Conservation (phyloP, 2,329 filamentous ascomycete species). For the Verticillium nubilum region DNA sequence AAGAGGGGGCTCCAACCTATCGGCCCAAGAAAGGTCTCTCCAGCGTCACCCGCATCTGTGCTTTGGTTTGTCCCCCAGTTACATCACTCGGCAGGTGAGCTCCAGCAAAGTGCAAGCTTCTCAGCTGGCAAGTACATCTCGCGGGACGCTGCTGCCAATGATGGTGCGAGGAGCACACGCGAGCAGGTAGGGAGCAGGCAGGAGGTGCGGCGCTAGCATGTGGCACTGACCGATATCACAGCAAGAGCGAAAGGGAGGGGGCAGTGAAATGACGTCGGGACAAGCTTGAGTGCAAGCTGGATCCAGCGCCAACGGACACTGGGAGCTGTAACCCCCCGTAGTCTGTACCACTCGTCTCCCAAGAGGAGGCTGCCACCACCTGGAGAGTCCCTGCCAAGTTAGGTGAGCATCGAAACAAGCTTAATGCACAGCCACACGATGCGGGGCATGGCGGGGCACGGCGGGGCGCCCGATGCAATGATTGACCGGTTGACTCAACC, state of each 20-base stretch:
- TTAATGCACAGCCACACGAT: not conserved
- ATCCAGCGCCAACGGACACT: not conserved
- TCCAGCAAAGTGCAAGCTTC: not conserved
- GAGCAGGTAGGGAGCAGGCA: not conserved
- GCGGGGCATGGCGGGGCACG: not conserved
- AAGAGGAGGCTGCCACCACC: not conserved
- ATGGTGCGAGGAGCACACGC: not conserved
- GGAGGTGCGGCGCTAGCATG: not conserved
- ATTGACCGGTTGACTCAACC: conserved; percentile 2
- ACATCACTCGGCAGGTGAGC: not conserved
- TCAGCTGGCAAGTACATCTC: not conserved
- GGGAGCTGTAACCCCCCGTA: not conserved
- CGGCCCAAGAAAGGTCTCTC: not conserved
- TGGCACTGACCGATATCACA: not conserved
- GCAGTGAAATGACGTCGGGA: not conserved
- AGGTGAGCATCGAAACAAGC: not conserved
- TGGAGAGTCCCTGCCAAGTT: conserved; percentile 1
- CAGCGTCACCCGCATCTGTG: not conserved
- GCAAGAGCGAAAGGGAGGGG: not conserved
- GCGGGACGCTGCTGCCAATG: not conserved
- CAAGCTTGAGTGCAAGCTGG: not conserved
- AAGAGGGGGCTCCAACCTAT: conserved; percentile 5
- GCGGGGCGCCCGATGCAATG: not conserved
- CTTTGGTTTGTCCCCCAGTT: not conserved
- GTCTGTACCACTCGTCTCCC: no score